Evolutionary conservation across 2,329 filamentous ascomycete species (phyloP), one percentile per base, ranked within the genome.

Genomic region (Daldinia sp.): DNA sequence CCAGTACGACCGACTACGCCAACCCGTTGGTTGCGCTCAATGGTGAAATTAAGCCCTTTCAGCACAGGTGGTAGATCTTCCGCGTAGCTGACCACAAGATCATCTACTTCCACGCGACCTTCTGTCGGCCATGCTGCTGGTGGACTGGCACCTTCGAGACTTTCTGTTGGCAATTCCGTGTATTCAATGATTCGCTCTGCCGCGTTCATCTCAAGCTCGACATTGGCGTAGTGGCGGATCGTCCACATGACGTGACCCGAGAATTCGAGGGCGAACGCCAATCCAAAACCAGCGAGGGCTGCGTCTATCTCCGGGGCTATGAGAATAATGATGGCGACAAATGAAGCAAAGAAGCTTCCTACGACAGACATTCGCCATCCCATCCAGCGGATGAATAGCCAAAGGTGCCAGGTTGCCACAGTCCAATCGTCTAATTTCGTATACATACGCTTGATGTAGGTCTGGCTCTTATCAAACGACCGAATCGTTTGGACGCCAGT

Each of bases 1-100:
- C 91, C 91, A 0, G 91, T 94, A 13, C 91, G 86, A 9, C 91
- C 91, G 3, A 94, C 87, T 3, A 93, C 87, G n/a, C 90, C 90
- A 13, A 94, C 79, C 11, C 91, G 82, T 76, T 93, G 86, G 66
- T 89, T 90, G 56, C 85, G 82, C 37, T 87, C 81, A 10, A 93
- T 84, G 11, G 77, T 79, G 75, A 94, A 93, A 1, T 81, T 87
- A 15, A 94, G 79, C 0, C 87, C 88, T 73, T 86, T 90, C 1
- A 94, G 79, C 0, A 93, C 89, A 0, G 90, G 85, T 0, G 89
- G 87, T 0, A 94, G 79, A 66, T 92, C 90, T 0, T 85, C 79
- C 0, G 90, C 90, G 72, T 95, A 94, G 11, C 81, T 80, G 21
- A 92, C 89, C 0, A 90, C 88, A 0, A 96, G 82, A 58, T 92